Conservation (phyloP, 2,329 filamentous ascomycete genomes). For the Aspergillus pseudoviridinutans region DNA sequence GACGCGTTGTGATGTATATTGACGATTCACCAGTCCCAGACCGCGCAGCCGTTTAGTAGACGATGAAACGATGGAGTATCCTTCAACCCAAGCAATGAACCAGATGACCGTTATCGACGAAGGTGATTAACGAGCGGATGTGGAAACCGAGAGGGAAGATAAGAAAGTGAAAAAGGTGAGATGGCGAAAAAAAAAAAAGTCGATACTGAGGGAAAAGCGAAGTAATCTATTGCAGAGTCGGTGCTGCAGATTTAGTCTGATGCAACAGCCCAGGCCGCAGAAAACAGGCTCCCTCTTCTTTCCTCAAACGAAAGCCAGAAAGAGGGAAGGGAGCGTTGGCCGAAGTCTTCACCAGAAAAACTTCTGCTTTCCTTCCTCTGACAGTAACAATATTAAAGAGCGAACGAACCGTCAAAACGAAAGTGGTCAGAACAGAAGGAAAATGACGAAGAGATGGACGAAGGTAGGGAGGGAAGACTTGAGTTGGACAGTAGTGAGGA, state of each 20-base stretch:
- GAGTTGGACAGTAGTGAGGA: slow-evolving; percentile 21
- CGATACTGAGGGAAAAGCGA: not conserved
- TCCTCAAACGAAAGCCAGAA: slow-evolving; percentile 25
- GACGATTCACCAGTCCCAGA: slow-evolving; percentile 18
- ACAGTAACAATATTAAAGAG: not conserved
- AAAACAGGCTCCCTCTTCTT: slow-evolving; percentile 20
- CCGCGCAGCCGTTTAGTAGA: slow-evolving; percentile 5
- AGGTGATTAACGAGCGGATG: not conserved
- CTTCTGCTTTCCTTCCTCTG: not conserved
- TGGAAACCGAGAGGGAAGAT: not conserved
- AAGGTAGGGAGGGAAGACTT: slow-evolving; percentile 22
- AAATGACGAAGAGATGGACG: slow-evolving; percentile 17
- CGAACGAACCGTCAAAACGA: slow-evolving; percentile 3
- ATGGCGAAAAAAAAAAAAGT: not conserved
- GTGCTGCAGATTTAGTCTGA: not conserved
- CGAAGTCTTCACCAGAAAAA: not conserved
- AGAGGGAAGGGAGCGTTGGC: slow-evolving; percentile 20
- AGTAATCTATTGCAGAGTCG: not conserved
- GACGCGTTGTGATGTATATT: slow-evolving; percentile 12
- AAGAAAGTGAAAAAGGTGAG: not conserved
- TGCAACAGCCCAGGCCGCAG: not conserved
- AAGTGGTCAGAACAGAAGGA: slow-evolving; percentile 6
- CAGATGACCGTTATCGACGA: not conserved
- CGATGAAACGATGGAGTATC: not conserved
- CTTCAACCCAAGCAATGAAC: not conserved